Conservation (phyloP, 352 stramenopile species). For the Globisporangium apiculatum region DNA sequence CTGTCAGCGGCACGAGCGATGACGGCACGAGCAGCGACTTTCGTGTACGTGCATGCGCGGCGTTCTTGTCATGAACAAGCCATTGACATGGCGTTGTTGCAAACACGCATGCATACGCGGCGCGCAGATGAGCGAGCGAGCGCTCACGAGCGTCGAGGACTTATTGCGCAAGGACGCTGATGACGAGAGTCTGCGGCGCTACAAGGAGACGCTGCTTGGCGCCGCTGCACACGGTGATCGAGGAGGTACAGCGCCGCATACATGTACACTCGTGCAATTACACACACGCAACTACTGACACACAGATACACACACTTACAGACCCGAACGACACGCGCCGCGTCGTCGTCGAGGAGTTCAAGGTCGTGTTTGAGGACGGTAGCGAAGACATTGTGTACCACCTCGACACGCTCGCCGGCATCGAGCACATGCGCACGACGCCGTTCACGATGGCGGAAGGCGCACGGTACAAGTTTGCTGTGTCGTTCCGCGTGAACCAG, state of each 20-base stretch:
- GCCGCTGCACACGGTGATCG: conserved; percentile 70
- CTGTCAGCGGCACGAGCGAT: conserved; percentile 24
- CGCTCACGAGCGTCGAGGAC: conserved; percentile 58
- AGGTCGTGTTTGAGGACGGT: conserved; percentile 77
- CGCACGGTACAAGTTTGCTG: conserved; percentile 75
- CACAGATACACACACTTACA: conserved; percentile 11
- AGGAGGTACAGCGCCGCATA: conserved; percentile 32
- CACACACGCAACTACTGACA: not conserved
- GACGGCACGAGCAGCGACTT: conserved; percentile 30
- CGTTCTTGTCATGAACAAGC: too few relatives aligned
- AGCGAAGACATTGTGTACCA: conserved; percentile 60
- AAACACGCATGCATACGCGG: too few relatives aligned
- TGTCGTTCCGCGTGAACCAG: conserved; percentile 81
- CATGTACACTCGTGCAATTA: not conserved
- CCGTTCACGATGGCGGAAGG: conserved; percentile 74
- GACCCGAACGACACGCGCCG: conserved; percentile 51
- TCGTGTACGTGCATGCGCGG: conserved; percentile 21
- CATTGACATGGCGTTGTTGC: too few relatives aligned
- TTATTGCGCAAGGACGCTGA: conserved; percentile 71
- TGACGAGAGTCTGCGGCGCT: conserved; percentile 76
- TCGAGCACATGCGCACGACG: conserved; percentile 65
- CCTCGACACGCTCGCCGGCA: conserved; percentile 54
- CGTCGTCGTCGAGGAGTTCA: conserved; percentile 83
- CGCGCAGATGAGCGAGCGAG: conserved; percentile 52
- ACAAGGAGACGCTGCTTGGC: conserved; percentile 82